Base-by-base conservation (phyloP, 257 asterid genomes). In the Linderniella brevidens region DNA sequence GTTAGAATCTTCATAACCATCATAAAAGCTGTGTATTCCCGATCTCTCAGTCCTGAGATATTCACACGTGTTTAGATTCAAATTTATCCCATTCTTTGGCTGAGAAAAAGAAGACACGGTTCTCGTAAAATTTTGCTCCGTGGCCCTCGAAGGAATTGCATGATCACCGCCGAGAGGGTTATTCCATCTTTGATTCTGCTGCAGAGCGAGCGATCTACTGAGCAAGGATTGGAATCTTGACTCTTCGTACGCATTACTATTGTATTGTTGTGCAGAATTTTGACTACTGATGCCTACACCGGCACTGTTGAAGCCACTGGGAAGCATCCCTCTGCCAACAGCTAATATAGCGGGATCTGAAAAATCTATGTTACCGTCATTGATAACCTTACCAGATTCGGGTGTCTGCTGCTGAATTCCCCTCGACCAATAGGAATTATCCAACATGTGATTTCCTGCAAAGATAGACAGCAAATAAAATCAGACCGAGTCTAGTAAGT, bases 291-390 rank as follows among this genome's bases (percentile, higher is more conserved):
- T 48, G 52, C 76, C 92, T 48, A 80, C 54, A 65, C 82, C 72
- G 11, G 83, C 37, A 62, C 60, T 58, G 61, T 64, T 66, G 54
- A 68, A 46, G 69, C 80, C 70, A 64, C 73, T 66, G 13, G 87
- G 76, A 57, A 84, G 54, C 59, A 79, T 78, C 63, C 85, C 94
- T 60, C 73, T 85, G 59, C 94, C 96, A 63, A 90, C 98, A 48
- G 95, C 96, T 76, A 90, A 75, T 50, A 90, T 90, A 50, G 98
- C 98, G 50, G 98, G 98, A 68, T 90, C 98, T 65, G 77, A 72
- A 60, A 90, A 85, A 68, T 85, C 98, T 62, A 85, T 59, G 54
- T 85, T 94, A 19, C 74, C 82, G 41, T 71, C 66, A 52, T 65
- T 68, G 49, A 54, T 68, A 48, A 72, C 53, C 60, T 67, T 64